These are phyloP conservation scores for Pseudozyma sp. DNA, from an alignment of 1,284 basidiomycete species.

Conservation along the genomic window DNA sequence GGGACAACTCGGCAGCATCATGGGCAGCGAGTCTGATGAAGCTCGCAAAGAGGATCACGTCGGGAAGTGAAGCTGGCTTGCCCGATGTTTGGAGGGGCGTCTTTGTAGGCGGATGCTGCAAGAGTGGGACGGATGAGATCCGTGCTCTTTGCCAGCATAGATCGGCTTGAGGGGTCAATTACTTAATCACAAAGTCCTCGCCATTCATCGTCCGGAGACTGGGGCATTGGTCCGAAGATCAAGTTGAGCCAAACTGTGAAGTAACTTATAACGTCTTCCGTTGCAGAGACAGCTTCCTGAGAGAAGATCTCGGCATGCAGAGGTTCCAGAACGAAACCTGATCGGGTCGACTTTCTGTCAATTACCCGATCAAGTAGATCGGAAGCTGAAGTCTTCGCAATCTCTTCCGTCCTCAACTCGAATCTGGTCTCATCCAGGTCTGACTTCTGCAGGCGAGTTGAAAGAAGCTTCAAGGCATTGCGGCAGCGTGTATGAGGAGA, in stretches of 20 bases:
- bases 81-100: conserved; percentile 48
- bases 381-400: too few species aligned
- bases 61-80: neutral
- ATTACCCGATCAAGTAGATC: too few species aligned
- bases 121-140: conserved; percentile 55
- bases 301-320: too few species aligned
- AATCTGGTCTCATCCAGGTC: neutral
- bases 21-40: conserved; percentile 52
- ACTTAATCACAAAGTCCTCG: neutral
- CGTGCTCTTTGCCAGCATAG: conserved; percentile 39
- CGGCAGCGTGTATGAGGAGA: neutral
- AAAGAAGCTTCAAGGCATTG: too few species aligned
- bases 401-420: too few species aligned
- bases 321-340: too few species aligned
- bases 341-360: too few species aligned
- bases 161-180: conserved; percentile 7
- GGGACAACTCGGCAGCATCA: conserved; percentile 28
- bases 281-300: too few species aligned
- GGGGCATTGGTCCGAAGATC: neutral
- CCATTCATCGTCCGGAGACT: too few species aligned
- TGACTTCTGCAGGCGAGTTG: neutral
- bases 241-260: neutral
- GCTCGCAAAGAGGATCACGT: conserved; percentile 34
- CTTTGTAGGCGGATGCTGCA: conserved; percentile 61
- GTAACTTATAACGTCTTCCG: too few species aligned